Evolutionary conservation across 1,284 basidiomycete genomes (phyloP), one percentile per base, ranked within the genome.

Genomic region (Trichosporon inkin): DNA sequence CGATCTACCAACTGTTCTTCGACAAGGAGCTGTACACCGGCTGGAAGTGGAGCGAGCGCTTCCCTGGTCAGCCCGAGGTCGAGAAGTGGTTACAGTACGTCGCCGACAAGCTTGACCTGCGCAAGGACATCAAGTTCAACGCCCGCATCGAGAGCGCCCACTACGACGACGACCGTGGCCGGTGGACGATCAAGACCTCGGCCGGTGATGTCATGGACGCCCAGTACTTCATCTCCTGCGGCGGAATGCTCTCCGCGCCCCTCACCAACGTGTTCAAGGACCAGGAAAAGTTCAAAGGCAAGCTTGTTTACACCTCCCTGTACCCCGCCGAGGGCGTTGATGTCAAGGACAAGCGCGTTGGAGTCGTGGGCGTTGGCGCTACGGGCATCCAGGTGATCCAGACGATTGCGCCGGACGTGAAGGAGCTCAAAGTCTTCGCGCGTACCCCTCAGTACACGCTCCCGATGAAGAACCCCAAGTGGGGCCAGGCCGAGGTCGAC

Each of bases 31-130:
- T 63, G 13, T 63, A 57, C 58, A 59, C 60, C 35, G 62, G 47
- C n/a, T 63, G 62, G 62, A n/a, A 22, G 2, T 63, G 62, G 62
- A 57, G 35, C 55, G 58, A 63, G 52, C 58, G 58, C 17, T 63
- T 60, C 62, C 62, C 62, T 0, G 62, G 55, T 22, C 58, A 60
- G 55, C 57, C 57, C n/a, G 62, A 63, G 62, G 57, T 63, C 19
- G 57, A 60, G 53, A 28, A 35, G 6, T 63, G 58, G 57, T 36
- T 63, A 16, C 62, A 63, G 37, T 60, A 63, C 47, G 14, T 63
- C 20, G 38, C 58, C 17, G 55, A 63, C 37, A 17, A 38, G 36
- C 58, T 63, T 37, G 62, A 60, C 35, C 41, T 62, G 14, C 58
- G 62, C 47, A 63, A 60, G 58, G 55, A 60, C 40, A 60, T 63